Evolutionary conservation across 345 rosid species (phyloP), one percentile per base, ranked within the genome.

Genomic region (Eucalyptus marginata): DNA sequence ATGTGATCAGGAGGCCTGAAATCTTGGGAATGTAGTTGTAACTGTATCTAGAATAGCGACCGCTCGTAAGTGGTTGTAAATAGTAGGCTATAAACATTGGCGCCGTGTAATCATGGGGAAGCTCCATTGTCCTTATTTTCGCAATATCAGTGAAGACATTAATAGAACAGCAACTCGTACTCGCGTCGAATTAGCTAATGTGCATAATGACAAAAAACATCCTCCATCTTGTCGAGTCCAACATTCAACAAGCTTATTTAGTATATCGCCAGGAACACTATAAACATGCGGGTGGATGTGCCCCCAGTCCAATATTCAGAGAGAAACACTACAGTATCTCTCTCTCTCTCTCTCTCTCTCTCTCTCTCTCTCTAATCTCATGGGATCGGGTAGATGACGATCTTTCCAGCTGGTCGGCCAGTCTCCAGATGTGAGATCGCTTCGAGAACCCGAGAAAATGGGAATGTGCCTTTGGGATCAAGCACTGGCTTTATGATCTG

Each of bases 371-470:
- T 46, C 36, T 13, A 31, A 25, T 7, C 33, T 87, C 85, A 94
- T 20, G 97, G 95, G 88, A 96, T 91, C 59, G 97, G 99, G 89
- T 94, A 91, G 29, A 97, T 88, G 36, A 95, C 95, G n/a, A 96
- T 93, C 90, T 96, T 96, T 84, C 97, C 98, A 0, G 92, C 92
- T 40, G 97, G 98, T 81, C 92, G 93, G 90, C 94, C 94, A 31
- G 98, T 94, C 94, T 95, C 98, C 43, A 97, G 87, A 88, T 96
- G 93, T 2, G 98, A 90, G 88, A 97, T 95, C 68, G 98, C 98
- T 86, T 96, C 96, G 9, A 88, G 89, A 10, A 93, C 96, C 43
- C 76, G 92, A 25, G 96, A 90, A 90, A 95, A 96, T 13, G 96
- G 95, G 88, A 95, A 96, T 1, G 97, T 96, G 18, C 96, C 96